These are phyloP conservation scores for Talaromyces borbonicus DNA, from an alignment of 495 filamentous ascomycete genomes.

Conservation along the genomic window DNA sequence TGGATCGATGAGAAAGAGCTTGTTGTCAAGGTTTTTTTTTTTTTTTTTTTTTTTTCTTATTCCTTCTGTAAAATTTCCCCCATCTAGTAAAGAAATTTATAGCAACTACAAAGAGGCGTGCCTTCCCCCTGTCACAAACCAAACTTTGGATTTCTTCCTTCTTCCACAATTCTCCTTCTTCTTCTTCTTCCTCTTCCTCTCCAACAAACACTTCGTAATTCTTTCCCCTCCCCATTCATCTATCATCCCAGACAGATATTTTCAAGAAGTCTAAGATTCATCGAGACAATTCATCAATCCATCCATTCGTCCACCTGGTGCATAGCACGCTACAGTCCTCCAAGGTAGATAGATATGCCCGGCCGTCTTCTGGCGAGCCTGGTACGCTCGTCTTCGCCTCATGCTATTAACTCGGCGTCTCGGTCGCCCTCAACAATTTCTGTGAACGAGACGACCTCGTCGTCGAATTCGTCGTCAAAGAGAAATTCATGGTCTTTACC, in stretches of 20 bases:
- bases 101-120: not conserved
- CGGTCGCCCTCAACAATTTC: constrained; percentile 31
- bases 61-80: too few species aligned
- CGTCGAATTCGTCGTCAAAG: constrained; percentile 16
- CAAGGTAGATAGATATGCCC: constrained; percentile 21
- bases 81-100: too few species aligned
- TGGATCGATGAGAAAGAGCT: not conserved
- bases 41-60: too few species aligned
- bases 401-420: constrained; percentile 15
- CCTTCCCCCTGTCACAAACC: too few species aligned
- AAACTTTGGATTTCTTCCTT: too few species aligned
- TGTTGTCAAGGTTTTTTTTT: not conserved
- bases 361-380: constrained; percentile 39
- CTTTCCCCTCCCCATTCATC: not conserved
- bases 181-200: not conserved
- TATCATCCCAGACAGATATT: not conserved
- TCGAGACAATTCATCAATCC: not conserved
- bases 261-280: not conserved
- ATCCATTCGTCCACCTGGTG: not conserved
- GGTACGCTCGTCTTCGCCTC: constrained; percentile 29
- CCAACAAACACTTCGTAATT: not conserved
- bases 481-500: constrained; percentile 19
- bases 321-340: not conserved
- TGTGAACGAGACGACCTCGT: constrained; percentile 29
- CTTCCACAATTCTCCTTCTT: too few species aligned